Evolutionary conservation across 2,329 filamentous ascomycete species (phyloP).

Genomic region (Grosmannia huntii): DNA sequence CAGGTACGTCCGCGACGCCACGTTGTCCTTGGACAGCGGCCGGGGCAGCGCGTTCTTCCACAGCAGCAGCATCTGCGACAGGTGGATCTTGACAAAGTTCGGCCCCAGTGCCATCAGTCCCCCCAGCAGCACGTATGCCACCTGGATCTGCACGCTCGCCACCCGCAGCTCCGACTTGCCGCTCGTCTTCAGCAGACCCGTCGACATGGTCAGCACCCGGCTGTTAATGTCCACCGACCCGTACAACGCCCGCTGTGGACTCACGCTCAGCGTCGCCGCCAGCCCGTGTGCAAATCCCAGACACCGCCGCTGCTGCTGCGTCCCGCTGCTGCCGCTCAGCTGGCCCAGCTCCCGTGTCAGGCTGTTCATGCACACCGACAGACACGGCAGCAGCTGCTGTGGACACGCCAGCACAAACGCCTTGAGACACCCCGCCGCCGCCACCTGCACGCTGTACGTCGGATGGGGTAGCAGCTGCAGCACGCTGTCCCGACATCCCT

Average conservation of each 20-base stretch:
- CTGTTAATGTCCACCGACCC: conserved; percentile 94
- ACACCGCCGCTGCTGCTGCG: conserved; percentile 49
- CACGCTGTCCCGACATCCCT: conserved; percentile 72
- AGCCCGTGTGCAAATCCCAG: conserved; percentile 86
- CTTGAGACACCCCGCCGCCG: conserved; percentile 75
- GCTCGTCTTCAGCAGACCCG: conserved; percentile 81
- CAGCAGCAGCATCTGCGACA: conserved; percentile 80
- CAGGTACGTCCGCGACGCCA: conserved; percentile 66
- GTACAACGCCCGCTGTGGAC: conserved; percentile 75
- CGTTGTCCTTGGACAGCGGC: conserved; percentile 85
- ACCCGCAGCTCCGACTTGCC: conserved; percentile 81
- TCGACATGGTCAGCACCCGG: conserved; percentile 80
- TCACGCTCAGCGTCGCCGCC: conserved; percentile 81
- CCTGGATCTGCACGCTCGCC: conserved; percentile 89
- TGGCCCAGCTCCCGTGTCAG: conserved; percentile 74
- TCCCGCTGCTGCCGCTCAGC: conserved; percentile 64
- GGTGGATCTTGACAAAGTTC: conserved; percentile 97
- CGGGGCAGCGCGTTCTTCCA: conserved; percentile 98
- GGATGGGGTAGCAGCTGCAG: conserved; percentile 87
- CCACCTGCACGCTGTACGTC: conserved; percentile 90
- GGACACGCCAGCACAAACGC: conserved; percentile 82
- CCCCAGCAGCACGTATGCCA: conserved; percentile 94
- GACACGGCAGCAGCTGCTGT: conserved; percentile 77
- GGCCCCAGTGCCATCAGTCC: conserved; percentile 93
- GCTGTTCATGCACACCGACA: conserved; percentile 95